phyloP scores from a whole-genome alignment of 2,329 filamentous ascomycete genomes.

The Pseudocercospora musae region DNA sequence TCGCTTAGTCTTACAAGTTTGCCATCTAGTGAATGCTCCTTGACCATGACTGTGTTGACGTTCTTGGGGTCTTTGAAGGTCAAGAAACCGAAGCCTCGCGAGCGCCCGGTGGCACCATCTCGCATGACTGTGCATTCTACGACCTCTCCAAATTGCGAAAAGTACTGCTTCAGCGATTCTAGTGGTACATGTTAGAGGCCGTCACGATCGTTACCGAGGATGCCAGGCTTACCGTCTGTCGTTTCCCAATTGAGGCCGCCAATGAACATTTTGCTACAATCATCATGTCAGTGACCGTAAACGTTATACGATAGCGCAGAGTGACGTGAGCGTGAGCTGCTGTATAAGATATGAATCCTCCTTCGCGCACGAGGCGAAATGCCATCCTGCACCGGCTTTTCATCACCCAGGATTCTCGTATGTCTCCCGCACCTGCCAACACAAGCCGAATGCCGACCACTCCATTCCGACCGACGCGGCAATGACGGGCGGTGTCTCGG shows the following conservation, averaged over 20 bases:
- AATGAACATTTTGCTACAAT: constrained; percentile 95
- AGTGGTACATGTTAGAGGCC: constrained; percentile 30
- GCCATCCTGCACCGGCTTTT: neutral
- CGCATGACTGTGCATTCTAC: constrained; percentile 99
- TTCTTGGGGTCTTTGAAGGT: constrained; percentile 98
- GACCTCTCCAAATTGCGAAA: constrained; percentile 96
- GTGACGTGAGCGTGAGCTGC: constrained; percentile 23
- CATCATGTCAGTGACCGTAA: constrained; percentile 28
- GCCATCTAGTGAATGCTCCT: constrained; percentile 95
- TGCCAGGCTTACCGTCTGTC: constrained; percentile 74
- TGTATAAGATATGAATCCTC: constrained; percentile 1
- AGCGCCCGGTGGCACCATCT: constrained; percentile 88
- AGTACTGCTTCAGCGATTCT: constrained; percentile 97
- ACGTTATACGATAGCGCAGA: neutral
- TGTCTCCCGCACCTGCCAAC: neutral
- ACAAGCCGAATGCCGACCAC: neutral
- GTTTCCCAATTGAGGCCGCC: constrained; percentile 99
- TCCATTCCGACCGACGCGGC: neutral
- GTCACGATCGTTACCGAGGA: neutral
- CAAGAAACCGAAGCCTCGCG: constrained; percentile 92
- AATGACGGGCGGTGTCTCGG: neutral
- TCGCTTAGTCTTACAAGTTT: constrained; percentile 74
- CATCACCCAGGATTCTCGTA: neutral
- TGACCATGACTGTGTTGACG: constrained; percentile 99
- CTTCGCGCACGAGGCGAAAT: constrained; percentile 4